Percentiles rank a stretch among this genome's conserved stretches.
These are phyloP conservation scores for Cubamyces sp. DNA, from an alignment of 768 basidiomycete genomes.

Conservation along the genomic window DNA sequence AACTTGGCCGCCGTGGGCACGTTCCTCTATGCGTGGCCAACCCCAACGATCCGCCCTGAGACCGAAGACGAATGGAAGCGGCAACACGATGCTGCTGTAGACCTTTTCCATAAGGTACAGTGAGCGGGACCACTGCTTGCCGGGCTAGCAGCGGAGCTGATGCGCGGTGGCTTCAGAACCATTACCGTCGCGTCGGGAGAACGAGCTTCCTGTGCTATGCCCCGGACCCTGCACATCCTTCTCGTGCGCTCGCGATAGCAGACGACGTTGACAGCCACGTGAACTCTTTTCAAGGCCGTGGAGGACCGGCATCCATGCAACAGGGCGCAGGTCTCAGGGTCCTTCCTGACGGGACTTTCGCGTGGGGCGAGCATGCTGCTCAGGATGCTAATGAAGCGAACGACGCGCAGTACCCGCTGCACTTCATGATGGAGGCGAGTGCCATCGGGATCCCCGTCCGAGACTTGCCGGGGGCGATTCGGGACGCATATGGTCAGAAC, in stretches of 20 bases:
- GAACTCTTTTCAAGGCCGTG: background rate
- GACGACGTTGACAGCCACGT: slow-evolving; percentile 17
- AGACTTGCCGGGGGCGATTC: slow-evolving; percentile 3
- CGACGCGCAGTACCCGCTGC: slow-evolving; percentile 18
- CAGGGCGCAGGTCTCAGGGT: background rate
- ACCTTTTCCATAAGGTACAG: slow-evolving; percentile 27
- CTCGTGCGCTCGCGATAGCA: slow-evolving; percentile 12
- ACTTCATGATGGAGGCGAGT: slow-evolving; percentile 6
- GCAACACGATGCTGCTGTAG: background rate
- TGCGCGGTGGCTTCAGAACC: slow-evolving; percentile 15
- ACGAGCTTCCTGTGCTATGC: slow-evolving; percentile 26
- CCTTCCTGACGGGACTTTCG: background rate
- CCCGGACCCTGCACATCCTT: slow-evolving; percentile 19
- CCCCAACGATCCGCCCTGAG: background rate
- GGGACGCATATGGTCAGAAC: slow-evolving; percentile 2
- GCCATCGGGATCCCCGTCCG: background rate
- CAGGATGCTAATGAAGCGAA: background rate
- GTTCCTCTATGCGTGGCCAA: slow-evolving; percentile 23
- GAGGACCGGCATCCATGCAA: background rate
- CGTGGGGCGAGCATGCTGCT: background rate
- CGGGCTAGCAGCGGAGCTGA: too few relatives aligned
- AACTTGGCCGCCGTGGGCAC: background rate
- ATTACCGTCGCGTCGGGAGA: slow-evolving; percentile 27
- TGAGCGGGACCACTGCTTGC: background rate
- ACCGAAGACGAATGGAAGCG: slow-evolving; percentile 6